Evolutionary conservation across 78 protist genomes (phyloP).

Genomic region (Diacronema lutheri): DNA sequence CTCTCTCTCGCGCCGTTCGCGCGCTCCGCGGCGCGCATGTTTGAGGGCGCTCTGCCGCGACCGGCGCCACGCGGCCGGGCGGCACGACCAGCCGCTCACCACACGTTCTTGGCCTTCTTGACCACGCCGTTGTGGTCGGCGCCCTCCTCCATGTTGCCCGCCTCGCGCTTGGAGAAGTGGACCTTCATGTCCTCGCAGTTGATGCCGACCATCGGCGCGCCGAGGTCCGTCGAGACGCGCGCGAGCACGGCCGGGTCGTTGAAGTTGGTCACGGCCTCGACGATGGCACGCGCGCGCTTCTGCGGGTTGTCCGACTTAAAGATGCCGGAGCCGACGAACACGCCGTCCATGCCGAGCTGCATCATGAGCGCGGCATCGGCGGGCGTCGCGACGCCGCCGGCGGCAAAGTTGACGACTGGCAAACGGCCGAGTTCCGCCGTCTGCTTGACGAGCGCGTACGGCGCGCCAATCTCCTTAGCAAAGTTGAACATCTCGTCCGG

Average conservation of each 20-base stretch:
- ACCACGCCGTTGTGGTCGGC: neutral
- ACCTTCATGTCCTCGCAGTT: slow-evolving; percentile 24
- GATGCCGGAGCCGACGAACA: slow-evolving; percentile 92
- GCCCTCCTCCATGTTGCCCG: neutral
- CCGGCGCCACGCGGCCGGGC: no score
- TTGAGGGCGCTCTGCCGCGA: no score
- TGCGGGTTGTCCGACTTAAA: slow-evolving; percentile 87
- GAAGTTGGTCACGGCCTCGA: slow-evolving; percentile 88
- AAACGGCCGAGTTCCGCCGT: slow-evolving; percentile 78
- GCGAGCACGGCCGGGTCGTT: slow-evolving; percentile 60
- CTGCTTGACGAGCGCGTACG: slow-evolving; percentile 73
- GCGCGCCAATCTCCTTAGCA: slow-evolving; percentile 89
- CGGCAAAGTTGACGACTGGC: slow-evolving; percentile 96
- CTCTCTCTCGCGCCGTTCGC: no score
- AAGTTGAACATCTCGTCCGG: slow-evolving; percentile 78
- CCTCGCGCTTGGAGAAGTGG: slow-evolving; percentile 10
- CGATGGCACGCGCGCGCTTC: slow-evolving; percentile 90
- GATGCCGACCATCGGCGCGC: slow-evolving; percentile 56
- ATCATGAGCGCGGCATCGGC: slow-evolving; percentile 95
- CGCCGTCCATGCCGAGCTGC: slow-evolving; percentile 94
- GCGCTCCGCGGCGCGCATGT: no score
- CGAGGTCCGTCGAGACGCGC: slow-evolving; percentile 59
- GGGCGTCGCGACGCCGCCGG: slow-evolving; percentile 96
- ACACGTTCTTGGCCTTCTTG: neutral
- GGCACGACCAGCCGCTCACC: no score